phyloP scores from a whole-genome alignment of 73 alveolate genomes.

The Durusdinium trenchii region DNA sequence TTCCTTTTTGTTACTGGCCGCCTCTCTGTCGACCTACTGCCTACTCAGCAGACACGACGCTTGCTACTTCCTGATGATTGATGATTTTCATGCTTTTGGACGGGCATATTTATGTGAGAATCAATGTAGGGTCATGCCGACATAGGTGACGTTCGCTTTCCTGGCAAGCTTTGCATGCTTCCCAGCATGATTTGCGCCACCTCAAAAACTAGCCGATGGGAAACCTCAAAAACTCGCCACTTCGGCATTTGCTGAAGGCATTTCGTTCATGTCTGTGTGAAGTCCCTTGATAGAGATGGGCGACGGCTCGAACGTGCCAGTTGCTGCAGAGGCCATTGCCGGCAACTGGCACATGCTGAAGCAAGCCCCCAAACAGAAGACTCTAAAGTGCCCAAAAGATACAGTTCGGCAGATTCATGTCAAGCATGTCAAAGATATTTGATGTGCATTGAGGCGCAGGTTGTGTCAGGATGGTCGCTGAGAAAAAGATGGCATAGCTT shows the following conservation, averaged over 20 bases:
- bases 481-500: no score
- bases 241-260: neutral
- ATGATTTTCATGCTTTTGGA: neutral
- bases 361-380: neutral
- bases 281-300: neutral
- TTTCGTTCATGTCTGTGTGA: neutral
- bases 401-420: neutral
- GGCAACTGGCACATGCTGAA: neutral
- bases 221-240: neutral
- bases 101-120: neutral
- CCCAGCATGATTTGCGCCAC: neutral
- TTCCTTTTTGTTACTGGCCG: neutral
- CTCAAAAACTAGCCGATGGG: neutral
- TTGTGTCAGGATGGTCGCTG: no score
- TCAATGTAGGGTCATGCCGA: neutral
- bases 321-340: neutral
- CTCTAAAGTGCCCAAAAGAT: neutral
- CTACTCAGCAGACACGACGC: neutral
- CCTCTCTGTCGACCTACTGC: neutral
- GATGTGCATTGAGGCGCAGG: neutral
- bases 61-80: neutral
- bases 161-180: neutral
- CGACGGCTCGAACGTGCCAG: neutral
- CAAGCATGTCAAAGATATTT: neutral
- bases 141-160: neutral